Evolutionary conservation across 1,284 basidiomycete genomes (phyloP).

Genomic region (Microbotryum saponariae): DNA sequence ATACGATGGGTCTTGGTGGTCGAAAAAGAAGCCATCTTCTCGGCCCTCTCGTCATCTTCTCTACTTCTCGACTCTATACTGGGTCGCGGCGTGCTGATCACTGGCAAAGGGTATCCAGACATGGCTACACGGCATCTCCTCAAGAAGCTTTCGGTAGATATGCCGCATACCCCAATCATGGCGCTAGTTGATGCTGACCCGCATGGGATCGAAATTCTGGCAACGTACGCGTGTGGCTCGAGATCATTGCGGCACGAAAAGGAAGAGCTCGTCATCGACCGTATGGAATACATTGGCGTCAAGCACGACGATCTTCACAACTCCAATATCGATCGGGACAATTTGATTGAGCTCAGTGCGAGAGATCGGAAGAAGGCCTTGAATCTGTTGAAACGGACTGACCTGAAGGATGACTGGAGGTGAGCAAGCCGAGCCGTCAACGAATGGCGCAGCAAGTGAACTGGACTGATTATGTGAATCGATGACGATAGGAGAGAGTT

Average conservation of each 20-base stretch:
- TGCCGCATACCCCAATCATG: conserved; percentile 61
- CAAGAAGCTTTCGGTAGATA: conserved; percentile 57
- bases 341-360: conserved; percentile 59
- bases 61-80: conserved; percentile 49
- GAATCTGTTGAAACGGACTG: conserved; percentile 53
- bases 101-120: conserved; percentile 91
- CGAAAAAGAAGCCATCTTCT: conserved; percentile 93
- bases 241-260: conserved; percentile 53
- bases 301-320: conserved; percentile 45
- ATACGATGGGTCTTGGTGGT: conserved; percentile 66
- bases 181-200: conserved; percentile 83
- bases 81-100: conserved; percentile 61
- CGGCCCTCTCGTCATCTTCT: conserved; percentile 58
- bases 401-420: conserved; percentile 63
- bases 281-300: conserved; percentile 69
- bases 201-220: conserved; percentile 79
- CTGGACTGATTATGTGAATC: conserved; percentile 5
- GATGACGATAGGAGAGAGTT: background rate
- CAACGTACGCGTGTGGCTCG: conserved; percentile 57
- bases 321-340: conserved; percentile 53
- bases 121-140: conserved; percentile 75
- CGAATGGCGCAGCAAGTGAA: too few relatives aligned
- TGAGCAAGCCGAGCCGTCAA: conserved; percentile 39
- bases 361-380: conserved; percentile 68
- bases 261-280: conserved; percentile 53